Base-by-base conservation (phyloP, 2,329 filamentous ascomycete genomes). In the Furcasterigmium sp. region DNA sequence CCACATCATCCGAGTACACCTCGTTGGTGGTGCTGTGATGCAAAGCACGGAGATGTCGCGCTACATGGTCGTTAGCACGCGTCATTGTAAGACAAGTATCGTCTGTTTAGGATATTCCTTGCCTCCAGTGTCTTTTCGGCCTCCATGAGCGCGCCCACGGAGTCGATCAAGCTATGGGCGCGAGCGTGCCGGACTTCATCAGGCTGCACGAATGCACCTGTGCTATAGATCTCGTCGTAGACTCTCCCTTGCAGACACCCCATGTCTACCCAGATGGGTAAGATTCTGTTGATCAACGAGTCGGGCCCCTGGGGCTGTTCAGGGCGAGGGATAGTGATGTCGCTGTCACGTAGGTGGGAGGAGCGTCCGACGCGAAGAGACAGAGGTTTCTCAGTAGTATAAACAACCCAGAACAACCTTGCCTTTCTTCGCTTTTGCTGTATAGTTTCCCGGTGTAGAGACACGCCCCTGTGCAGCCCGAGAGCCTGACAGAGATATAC, bases 221-320 rank as follows among this genome's bases (percentile, higher is more conserved):
- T 51, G 7, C 59, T 56, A 37, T 58, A 59, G 3, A 59, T 51
- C 2, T 58, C 47, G 13, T 58, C 53, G 35, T 57, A 59, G 0
- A 57, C 49, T 13, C 50, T 46, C 6, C 55, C 57, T 13, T 58
- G 52, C 0, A 58, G 9, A 2, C 39, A 32, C 0, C 50, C 48
- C 7, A 53, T 42, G 5, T 42, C 44, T 5, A 54, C 50, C 52
- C 51, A 53, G 7, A 41, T 34, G 2, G 43, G 47, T 25, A 50
- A 34, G 4, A 41, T 3, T 5, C 36, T 44, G 36, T 45, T 41
- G 8, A 45, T 17, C 3, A 35, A 41, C 9, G 32, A 14, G 6
- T 46, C 21, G 0, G 30, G 39, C 6, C 36, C 36, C 5, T 20
- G 13, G 14, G 21, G 14, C 3, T 15, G 36, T n/a, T 32, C 23